Evolutionary conservation across 2,329 filamentous ascomycete species (phyloP).

Genomic region (Plectosphaerella plurivora): DNA sequence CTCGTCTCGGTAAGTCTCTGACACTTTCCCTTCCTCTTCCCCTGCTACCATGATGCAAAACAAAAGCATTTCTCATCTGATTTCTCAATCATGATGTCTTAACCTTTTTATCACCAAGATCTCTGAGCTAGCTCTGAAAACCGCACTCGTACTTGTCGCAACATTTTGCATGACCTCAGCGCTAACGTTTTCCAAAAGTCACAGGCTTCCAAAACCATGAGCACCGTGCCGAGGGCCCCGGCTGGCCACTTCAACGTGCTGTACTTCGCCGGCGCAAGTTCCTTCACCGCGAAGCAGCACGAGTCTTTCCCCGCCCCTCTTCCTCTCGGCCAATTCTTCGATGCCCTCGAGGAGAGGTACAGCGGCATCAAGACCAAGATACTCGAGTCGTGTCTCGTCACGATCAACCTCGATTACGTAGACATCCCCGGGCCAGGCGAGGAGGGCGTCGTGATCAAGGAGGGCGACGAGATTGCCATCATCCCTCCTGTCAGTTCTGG

Average conservation of each 20-base stretch:
- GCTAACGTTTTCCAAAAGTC: conserved; percentile 15
- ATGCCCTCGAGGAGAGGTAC: conserved; percentile 64
- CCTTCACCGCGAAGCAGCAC: conserved; percentile 63
- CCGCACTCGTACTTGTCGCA: conserved; percentile 6
- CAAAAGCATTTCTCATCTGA: conserved; percentile 58
- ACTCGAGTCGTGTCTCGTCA: conserved; percentile 69
- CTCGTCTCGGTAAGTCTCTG: conserved; percentile 24
- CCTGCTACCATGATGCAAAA: conserved; percentile 43
- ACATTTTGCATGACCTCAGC: background rate
- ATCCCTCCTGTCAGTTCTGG: conserved; percentile 87
- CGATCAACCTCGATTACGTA: conserved; percentile 77
- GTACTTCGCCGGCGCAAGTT: conserved; percentile 74
- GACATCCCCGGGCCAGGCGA: conserved; percentile 50
- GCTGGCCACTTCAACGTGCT: conserved; percentile 70
- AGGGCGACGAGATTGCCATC: conserved; percentile 79
- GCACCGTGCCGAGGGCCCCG: conserved; percentile 41
- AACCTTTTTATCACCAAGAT: conserved; percentile 65
- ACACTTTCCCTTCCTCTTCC: conserved; percentile 2
- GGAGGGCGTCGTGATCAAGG: conserved; percentile 50
- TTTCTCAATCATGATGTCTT: conserved; percentile 42
- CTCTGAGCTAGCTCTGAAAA: conserved; percentile 48
- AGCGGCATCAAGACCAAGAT: conserved; percentile 65
- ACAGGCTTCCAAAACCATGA: conserved; percentile 19
- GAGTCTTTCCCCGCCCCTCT: conserved; percentile 66
- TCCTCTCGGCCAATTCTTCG: conserved; percentile 57